Evolutionary conservation across 495 filamentous ascomycete genomes (phyloP).

Genomic region (Cetradonia linearis): DNA sequence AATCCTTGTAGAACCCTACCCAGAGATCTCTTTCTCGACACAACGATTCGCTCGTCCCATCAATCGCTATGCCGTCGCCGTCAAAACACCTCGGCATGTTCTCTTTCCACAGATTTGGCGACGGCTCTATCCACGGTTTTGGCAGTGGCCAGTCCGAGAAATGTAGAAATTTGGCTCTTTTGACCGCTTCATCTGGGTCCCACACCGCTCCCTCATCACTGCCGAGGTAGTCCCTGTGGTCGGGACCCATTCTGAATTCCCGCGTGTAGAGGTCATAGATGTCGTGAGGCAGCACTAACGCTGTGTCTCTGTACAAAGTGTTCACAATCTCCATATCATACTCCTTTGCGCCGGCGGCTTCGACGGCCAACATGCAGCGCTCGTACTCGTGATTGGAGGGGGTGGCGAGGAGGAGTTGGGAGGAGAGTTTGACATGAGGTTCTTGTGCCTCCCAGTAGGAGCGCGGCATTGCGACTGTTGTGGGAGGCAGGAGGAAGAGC

Average conservation of each 20-base stretch:
- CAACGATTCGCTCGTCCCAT: too few relatives aligned
- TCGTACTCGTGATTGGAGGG: conserved; percentile 46
- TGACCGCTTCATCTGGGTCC: conserved; percentile 51
- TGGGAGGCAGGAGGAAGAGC: conserved; percentile 53
- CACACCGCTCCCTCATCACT: conserved; percentile 50
- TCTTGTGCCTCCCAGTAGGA: conserved; percentile 60
- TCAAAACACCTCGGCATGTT: too few relatives aligned
- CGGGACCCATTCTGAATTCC: conserved; percentile 52
- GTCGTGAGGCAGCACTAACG: conserved; percentile 64
- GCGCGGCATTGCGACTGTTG: conserved; percentile 52
- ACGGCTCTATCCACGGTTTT: too few relatives aligned
- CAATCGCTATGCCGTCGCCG: too few relatives aligned
- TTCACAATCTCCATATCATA: conserved; percentile 72
- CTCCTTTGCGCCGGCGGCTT: conserved; percentile 28
- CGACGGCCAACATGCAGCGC: conserved; percentile 39
- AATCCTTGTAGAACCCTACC: too few relatives aligned
- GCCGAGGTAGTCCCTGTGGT: conserved; percentile 53
- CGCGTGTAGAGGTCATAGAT: conserved; percentile 57
- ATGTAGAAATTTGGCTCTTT: conserved; percentile 64
- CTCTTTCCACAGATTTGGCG: too few relatives aligned
- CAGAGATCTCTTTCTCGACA: too few relatives aligned
- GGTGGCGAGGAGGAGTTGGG: conserved; percentile 54
- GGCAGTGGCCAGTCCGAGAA: conserved; percentile 72
- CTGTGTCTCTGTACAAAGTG: conserved; percentile 49
- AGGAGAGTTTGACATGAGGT: conserved; percentile 42